Conservation (phyloP, 83 land plant species). For the Picea abies region DNA sequence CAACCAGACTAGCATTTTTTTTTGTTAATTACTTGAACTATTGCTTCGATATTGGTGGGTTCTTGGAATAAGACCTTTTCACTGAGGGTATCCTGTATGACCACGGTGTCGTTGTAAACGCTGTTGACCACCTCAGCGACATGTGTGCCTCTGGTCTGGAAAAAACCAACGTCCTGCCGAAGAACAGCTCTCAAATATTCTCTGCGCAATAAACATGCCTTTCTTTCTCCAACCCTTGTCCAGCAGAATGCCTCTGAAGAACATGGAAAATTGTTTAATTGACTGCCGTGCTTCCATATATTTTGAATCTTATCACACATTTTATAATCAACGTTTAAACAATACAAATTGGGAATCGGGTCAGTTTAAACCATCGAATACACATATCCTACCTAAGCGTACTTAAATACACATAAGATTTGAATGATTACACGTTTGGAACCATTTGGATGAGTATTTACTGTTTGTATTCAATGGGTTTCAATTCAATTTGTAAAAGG, state of each 20-base stretch:
- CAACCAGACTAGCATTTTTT: too few species aligned
- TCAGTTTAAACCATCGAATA: too few species aligned
- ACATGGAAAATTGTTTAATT: neutral
- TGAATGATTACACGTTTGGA: too few species aligned
- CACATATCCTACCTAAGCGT: too few species aligned
- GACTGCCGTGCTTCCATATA: neutral
- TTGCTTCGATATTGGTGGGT: neutral
- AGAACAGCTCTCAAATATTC: conserved; percentile 59
- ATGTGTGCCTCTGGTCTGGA: conserved; percentile 39
- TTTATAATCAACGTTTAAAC: neutral
- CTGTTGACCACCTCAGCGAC: conserved; percentile 48
- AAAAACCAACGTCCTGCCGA: conserved; percentile 59
- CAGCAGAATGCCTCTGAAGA: conserved; percentile 59
- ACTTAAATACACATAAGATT: too few species aligned
- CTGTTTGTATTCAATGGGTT: too few species aligned
- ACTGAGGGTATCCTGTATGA: conserved; percentile 60
- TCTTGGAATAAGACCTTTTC: conserved; percentile 61
- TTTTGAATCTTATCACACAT: neutral
- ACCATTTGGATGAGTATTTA: too few species aligned
- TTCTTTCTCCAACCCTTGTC: conserved; percentile 72
- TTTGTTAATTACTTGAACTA: neutral
- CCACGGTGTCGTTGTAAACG: conserved; percentile 56
- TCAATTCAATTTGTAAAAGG: too few species aligned
- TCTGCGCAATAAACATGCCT: conserved; percentile 45
- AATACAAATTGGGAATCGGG: neutral